Evolutionary conservation across 306 rosid genomes (phyloP), one percentile per base, ranked within the genome.

Genomic region (Cicer judaicum): DNA sequence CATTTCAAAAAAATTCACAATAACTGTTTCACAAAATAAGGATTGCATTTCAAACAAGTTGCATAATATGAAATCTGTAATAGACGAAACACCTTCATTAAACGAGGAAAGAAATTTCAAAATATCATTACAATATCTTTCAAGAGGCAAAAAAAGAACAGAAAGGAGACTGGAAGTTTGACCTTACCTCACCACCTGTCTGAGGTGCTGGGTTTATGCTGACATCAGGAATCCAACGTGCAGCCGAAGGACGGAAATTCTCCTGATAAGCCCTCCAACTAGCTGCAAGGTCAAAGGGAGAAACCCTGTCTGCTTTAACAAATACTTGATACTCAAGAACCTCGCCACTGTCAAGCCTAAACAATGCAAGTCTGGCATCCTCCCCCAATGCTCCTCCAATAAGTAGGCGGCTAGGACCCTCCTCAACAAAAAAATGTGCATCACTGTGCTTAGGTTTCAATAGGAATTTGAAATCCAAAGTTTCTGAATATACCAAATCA

Each of bases 191-290:
- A 1, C 77, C 85, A 59, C 90, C 85, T 2, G 71, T 42, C 84
- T 84, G 92, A 12, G 93, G 86, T 67, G 81, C 90, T 48, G 99
- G 85, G 85, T 86, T 87, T 67, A 92, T 88, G 78, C 92, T 90
- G 69, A 94, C 88, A 87, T 94, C 99, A 81, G 99, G 99, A 72
- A 94, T 85, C 79, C 99, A 93, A 24, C 99, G 92, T 73, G 63
- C 99, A 41, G 99, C 81, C 0, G 99, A 94, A 36, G 97, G 93
- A 78, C 99, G 90, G 42, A 94, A 89, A 70, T 94, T 94, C 72
- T 90, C 99, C 76, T 86, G 90, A 78, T 94, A 94, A 65, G 99
- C 97, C 84, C 99, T 90, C 99, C 99, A 94, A 86, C 99, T 94
- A 41, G 97, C 99, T 1, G 99, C 99, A 76, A 94, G 99, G 77